Evolutionary conservation across 2,329 filamentous ascomycete genomes (phyloP), one percentile per base, ranked within the genome.

Genomic region (Fusarium goolgardi): DNA sequence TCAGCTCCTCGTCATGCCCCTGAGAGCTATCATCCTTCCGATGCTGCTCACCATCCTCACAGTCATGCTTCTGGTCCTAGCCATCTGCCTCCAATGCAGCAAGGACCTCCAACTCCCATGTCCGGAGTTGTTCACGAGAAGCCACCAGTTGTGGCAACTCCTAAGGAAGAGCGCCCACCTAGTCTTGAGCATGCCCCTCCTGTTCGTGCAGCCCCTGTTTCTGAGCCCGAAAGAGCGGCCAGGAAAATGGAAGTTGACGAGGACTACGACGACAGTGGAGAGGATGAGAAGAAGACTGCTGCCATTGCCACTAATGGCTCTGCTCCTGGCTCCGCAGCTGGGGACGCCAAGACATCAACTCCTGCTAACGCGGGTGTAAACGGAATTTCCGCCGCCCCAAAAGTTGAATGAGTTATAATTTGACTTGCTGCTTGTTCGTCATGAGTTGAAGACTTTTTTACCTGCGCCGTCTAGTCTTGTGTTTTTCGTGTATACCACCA

Each of bases 161-260:
- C 79, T 29, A 90, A 87, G 77, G 88, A 92, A 67, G 91, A 93
- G 62, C 83, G 85, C 13, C 78, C 82, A 35, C 79, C 84, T 51
- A 78, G 69, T 21, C 55, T 75, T 46, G 77, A 79, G 55, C 77
- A 77, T 55, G 75, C 81, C 23, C 58, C 58, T 8, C 56, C 57
- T 39, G 73, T 82, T 27, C 81, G 83, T 32, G 80, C 86, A 29
- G 78, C 85, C 3, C 82, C 85, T 23, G 81, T 85, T 21, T 60
- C 84, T 20, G 95, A 98, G 80, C 92, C 94, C 12, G 89, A 91
- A 78, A 83, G 89, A 54, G 94, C 96, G 34, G 93, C 94, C 21
- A 87, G 96, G 23, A 97, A 97, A 79, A 96, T 99, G 88, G 95
- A 98, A 9, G 92, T 98, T 21, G 94, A 99, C 71, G 96, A 99